phyloP scores from a whole-genome alignment of 345 rosid genomes.

The Bruguiera sexangula region DNA sequence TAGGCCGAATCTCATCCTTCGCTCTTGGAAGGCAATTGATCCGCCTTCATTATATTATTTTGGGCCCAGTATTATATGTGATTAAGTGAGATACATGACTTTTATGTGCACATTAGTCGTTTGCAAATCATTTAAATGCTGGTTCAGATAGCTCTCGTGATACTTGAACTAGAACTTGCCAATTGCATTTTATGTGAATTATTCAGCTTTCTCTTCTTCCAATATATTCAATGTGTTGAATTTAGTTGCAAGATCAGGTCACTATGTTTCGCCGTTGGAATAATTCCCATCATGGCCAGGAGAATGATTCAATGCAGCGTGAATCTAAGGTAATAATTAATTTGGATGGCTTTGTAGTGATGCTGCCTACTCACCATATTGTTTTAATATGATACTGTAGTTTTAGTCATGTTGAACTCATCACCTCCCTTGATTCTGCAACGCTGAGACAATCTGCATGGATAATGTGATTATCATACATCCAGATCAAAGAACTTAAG shows the following conservation, averaged over 20 bases:
- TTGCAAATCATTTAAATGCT: no score
- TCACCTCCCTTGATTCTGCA: background rate
- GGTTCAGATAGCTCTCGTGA: no score
- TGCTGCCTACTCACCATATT: background rate
- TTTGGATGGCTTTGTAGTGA: background rate
- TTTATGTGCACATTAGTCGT: no score
- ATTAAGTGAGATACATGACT: no score
- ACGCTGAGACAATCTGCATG: background rate
- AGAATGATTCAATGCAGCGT: conserved; percentile 37
- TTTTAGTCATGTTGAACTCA: background rate
- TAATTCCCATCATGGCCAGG: conserved; percentile 45
- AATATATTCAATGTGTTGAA: conserved; percentile 15
- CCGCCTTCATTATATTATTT: no score
- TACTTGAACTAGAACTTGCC: no score
- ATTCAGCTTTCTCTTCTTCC: background rate
- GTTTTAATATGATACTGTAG: background rate
- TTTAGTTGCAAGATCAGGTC: conserved; percentile 18
- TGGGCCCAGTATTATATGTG: no score
- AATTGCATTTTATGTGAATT: no score
- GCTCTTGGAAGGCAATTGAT: no score
- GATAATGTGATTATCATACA: background rate
- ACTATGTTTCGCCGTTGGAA: conserved; percentile 66
- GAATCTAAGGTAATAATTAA: conserved; percentile 57
- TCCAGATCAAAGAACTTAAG: conserved; percentile 64
- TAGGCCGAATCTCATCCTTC: no score